These are phyloP conservation scores for Scheffersomyces segobiensis DNA, from an alignment of 1,139 yeast species.

Conservation along the genomic window DNA sequence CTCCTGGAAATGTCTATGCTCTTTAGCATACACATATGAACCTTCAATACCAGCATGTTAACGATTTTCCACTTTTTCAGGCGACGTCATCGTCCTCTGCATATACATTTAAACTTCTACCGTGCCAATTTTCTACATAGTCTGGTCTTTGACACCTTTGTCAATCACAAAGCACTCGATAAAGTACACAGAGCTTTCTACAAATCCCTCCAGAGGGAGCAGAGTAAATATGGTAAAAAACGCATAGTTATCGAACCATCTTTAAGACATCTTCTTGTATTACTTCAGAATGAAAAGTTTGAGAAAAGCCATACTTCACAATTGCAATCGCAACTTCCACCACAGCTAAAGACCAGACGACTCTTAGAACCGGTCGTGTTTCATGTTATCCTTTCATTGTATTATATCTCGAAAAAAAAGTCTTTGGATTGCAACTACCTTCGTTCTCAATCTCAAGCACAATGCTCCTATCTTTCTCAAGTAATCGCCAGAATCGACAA, in stretches of 20 bases:
- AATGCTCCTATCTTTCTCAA: background rate
- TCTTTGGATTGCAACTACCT: background rate
- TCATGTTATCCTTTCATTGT: constrained; percentile 10
- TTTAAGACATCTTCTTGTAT: constrained; percentile 27
- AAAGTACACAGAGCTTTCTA: constrained; percentile 26
- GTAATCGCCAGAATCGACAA: background rate
- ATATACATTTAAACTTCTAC: background rate
- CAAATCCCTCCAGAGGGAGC: constrained; percentile 20
- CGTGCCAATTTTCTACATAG: background rate
- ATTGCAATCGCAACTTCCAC: background rate
- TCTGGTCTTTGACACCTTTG: background rate
- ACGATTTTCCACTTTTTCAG: background rate
- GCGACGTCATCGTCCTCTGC: background rate
- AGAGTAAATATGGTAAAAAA: constrained; percentile 16
- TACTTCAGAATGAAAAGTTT: constrained; percentile 16
- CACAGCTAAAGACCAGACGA: constrained; percentile 3
- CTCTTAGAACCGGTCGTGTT: constrained; percentile 16
- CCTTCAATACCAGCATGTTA: background rate
- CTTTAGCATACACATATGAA: background rate
- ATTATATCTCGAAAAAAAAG: background rate
- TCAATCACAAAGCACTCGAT: constrained; percentile 16
- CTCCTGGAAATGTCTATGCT: background rate
- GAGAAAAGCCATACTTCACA: background rate
- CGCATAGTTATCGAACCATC: constrained; percentile 22
- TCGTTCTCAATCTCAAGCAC: background rate